Percentiles rank a stretch among this genome's conserved stretches.
These are phyloP conservation scores for Termitomyces sp. DNA, from an alignment of 768 basidiomycete species.

Conservation along the genomic window DNA sequence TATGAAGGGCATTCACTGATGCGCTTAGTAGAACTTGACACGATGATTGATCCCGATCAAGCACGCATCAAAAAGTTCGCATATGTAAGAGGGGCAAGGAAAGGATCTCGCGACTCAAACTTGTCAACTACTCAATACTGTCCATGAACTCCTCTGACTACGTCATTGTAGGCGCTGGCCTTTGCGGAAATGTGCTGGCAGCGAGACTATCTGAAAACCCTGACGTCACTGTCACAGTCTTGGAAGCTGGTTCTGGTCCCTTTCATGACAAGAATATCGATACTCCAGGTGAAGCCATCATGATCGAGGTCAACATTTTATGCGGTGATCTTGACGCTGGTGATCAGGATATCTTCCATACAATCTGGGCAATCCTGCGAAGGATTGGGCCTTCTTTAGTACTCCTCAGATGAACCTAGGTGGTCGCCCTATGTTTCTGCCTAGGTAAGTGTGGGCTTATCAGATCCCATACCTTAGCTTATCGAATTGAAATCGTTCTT, in stretches of 20 bases:
- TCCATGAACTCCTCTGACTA: background rate
- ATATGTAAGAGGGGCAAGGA: too few relatives aligned
- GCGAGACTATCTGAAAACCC: background rate
- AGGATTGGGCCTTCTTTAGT: constrained; percentile 4
- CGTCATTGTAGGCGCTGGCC: background rate
- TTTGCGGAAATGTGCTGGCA: background rate
- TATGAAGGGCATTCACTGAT: too few relatives aligned
- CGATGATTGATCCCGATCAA: too few relatives aligned
- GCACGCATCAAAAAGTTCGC: too few relatives aligned
- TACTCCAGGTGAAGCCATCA: background rate
- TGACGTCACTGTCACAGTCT: background rate
- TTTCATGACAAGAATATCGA: constrained; percentile 5
- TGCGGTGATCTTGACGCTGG: too few relatives aligned
- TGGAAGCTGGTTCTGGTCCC: background rate
- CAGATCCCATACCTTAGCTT: background rate
- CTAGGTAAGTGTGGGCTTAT: background rate
- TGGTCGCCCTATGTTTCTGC: background rate
- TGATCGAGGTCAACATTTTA: too few relatives aligned
- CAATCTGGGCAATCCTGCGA: background rate
- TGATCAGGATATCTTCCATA: background rate
- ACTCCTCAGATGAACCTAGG: background rate
- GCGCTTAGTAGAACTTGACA: too few relatives aligned
- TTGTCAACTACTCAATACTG: too few relatives aligned
- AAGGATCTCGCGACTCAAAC: too few relatives aligned
- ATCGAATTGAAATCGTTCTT: background rate